These are phyloP conservation scores for Aegilops umbellulata DNA, from an alignment of 176 grass and related monocot species.

Conservation along the genomic window DNA sequence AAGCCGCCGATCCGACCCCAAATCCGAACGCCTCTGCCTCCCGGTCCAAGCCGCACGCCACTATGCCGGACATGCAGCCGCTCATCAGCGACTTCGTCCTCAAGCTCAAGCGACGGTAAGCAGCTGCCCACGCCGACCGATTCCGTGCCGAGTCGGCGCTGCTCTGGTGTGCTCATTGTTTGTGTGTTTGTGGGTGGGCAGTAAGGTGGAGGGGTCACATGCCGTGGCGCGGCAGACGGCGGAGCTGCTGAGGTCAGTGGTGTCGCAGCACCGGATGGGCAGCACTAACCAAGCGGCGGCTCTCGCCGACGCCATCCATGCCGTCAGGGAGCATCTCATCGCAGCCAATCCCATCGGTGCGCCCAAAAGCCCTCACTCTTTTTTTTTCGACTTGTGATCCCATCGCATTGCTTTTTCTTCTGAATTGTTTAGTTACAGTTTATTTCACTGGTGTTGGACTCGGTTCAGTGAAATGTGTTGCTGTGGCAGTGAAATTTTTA, in stretches of 20 bases:
- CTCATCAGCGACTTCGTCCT: conserved; percentile 81
- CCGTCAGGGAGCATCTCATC: conserved; percentile 87
- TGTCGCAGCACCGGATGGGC: conserved; percentile 80
- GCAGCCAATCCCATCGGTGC: conserved; percentile 76
- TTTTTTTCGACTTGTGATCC: not conserved
- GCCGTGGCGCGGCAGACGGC: conserved; percentile 80
- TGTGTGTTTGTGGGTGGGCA: conserved; percentile 16
- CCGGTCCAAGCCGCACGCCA: not conserved
- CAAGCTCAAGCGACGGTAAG: conserved; percentile 81
- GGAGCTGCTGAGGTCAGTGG: conserved; percentile 84
- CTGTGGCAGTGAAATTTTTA: not conserved
- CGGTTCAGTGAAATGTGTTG: not conserved
- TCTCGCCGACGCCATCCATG: conserved; percentile 63
- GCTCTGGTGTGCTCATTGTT: not conserved
- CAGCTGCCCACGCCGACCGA: not conserved
- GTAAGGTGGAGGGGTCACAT: conserved; percentile 88
- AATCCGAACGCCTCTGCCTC: not conserved
- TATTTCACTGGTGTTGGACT: not conserved
- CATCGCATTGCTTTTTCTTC: not conserved
- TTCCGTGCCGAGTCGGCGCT: not conserved
- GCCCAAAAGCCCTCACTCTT: not conserved
- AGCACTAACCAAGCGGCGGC: conserved; percentile 64
- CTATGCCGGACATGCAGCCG: conserved; percentile 84
- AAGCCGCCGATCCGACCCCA: conserved; percentile 28
- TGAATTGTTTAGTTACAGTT: not conserved